Conservation (phyloP, 257 asterid species). For the Apocynum venetum region DNA sequence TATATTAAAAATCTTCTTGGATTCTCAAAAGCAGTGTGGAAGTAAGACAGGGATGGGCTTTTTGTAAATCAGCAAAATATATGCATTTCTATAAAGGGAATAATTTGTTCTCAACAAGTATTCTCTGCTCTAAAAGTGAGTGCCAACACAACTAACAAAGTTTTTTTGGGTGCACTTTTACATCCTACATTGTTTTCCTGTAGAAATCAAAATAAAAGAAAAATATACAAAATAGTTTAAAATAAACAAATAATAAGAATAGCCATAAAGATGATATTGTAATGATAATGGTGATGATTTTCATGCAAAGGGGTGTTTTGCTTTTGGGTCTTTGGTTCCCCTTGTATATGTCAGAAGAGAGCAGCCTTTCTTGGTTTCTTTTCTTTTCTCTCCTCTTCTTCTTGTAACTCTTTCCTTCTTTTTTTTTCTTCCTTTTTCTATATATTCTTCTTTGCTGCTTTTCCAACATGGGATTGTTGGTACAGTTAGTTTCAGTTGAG, state of each 20-base stretch:
- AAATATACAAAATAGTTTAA: slow-evolving; percentile 27
- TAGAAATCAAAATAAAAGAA: slow-evolving; percentile 19
- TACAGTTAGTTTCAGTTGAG: slow-evolving; percentile 45
- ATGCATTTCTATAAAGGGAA: slow-evolving; percentile 34
- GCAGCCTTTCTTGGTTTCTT: slow-evolving; percentile 46
- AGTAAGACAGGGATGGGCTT: slow-evolving; percentile 18
- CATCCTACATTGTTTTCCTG: slow-evolving; percentile 35
- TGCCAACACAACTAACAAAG: slow-evolving; percentile 26
- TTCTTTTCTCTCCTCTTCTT: slow-evolving; percentile 20
- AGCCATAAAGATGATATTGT: slow-evolving; percentile 55
- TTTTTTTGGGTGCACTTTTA: slow-evolving; percentile 30
- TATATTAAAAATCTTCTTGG: slow-evolving; percentile 4
- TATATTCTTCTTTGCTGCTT: slow-evolving; percentile 28
- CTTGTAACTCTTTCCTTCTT: slow-evolving; percentile 20
- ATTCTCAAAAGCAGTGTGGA: slow-evolving; percentile 27
- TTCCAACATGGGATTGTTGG: slow-evolving; percentile 49
- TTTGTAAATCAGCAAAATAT: slow-evolving; percentile 22
- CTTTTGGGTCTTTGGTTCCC: slow-evolving; percentile 28
- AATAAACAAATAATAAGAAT: slow-evolving; percentile 28
- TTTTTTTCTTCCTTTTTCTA: slow-evolving; percentile 14
- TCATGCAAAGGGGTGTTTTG: slow-evolving; percentile 50
- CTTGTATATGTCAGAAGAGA: slow-evolving; percentile 41
- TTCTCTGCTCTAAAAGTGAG: slow-evolving; percentile 26
- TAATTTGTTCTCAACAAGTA: slow-evolving; percentile 21
- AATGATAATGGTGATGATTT: slow-evolving; percentile 77